These are phyloP conservation scores for Suhomyces choctaworum DNA, from an alignment of 1,139 yeast genomes.

Conservation along the genomic window DNA sequence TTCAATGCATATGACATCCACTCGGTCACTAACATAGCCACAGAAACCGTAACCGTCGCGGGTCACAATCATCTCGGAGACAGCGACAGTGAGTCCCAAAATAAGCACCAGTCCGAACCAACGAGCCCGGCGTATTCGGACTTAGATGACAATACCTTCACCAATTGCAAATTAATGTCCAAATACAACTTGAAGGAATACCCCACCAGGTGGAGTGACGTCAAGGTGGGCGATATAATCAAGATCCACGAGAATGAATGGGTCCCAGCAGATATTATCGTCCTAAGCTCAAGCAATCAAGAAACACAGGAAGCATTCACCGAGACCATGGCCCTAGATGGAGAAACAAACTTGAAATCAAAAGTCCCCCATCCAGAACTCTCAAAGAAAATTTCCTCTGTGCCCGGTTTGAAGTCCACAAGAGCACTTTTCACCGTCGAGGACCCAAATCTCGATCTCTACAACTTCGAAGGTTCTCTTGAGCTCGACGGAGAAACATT, in stretches of 20 bases:
- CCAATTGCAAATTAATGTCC: slow-evolving; percentile 30
- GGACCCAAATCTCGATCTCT: slow-evolving; percentile 88
- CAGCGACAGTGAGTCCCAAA: neutral
- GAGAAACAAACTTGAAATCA: slow-evolving; percentile 88
- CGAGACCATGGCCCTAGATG: slow-evolving; percentile 97
- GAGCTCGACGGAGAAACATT: slow-evolving; percentile 30
- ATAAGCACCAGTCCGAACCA: slow-evolving; percentile 3
- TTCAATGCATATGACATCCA: slow-evolving; percentile 35
- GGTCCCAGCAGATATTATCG: slow-evolving; percentile 86
- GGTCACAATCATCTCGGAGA: slow-evolving; percentile 3
- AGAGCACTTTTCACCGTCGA: slow-evolving; percentile 66
- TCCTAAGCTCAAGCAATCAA: slow-evolving; percentile 59
- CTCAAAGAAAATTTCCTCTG: slow-evolving; percentile 49
- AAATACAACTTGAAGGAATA: slow-evolving; percentile 36
- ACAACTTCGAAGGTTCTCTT: slow-evolving; percentile 85
- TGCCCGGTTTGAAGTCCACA: slow-evolving; percentile 51
- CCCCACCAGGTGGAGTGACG: slow-evolving; percentile 64
- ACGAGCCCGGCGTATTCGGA: slow-evolving; percentile 12
- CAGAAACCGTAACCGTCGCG: slow-evolving; percentile 29
- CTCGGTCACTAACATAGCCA: slow-evolving; percentile 38
- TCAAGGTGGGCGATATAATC: slow-evolving; percentile 83
- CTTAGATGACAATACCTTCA: slow-evolving; percentile 11
- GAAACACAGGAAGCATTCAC: slow-evolving; percentile 74
- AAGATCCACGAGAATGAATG: slow-evolving; percentile 77
- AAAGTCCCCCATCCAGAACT: slow-evolving; percentile 67